These are phyloP conservation scores for Colletotrichum orchidophilum DNA, from an alignment of 2,329 filamentous ascomycete genomes.

Conservation along the genomic window DNA sequence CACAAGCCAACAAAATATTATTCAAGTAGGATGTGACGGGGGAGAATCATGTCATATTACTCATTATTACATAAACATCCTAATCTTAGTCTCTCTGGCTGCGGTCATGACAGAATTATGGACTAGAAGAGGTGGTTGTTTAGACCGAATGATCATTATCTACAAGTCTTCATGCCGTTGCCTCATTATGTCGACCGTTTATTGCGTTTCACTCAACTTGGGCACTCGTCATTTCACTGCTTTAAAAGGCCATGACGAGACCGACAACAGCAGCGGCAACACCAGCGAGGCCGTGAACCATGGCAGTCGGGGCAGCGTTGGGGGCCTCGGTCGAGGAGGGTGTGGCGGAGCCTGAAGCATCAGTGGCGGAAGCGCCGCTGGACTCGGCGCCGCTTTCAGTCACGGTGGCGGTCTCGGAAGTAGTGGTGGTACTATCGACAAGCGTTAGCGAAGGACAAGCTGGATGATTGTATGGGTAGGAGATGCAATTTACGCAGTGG, in stretches of 20 bases:
- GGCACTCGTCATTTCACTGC: not conserved
- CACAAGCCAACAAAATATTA: not conserved
- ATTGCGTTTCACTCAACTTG: not conserved
- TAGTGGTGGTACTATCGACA: not conserved
- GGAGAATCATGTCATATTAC: not conserved
- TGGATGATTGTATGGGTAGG: not conserved
- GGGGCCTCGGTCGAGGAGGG: conserved; percentile 21
- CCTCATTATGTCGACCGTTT: not conserved
- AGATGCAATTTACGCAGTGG: conserved; percentile 20
- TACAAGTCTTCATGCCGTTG: not conserved
- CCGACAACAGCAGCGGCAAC: conserved; percentile 12
- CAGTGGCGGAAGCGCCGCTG: not conserved
- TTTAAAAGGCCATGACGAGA: conserved; percentile 16
- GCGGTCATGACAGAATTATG: not conserved
- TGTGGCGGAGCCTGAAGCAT: conserved; percentile 5
- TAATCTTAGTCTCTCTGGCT: not conserved
- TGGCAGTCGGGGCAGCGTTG: conserved; percentile 13
- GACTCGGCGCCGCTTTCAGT: conserved; percentile 17
- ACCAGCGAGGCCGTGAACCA: conserved; percentile 1
- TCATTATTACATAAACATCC: not conserved
- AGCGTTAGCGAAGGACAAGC: not conserved
- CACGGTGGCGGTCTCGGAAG: not conserved
- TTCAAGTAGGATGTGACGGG: no score
- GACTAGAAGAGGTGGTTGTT: not conserved
- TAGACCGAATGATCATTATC: conserved; percentile 6